Evolutionary conservation across 352 stramenopile genomes (phyloP), one percentile per base, ranked within the genome.

Genomic region (Peronospora tabacina): DNA sequence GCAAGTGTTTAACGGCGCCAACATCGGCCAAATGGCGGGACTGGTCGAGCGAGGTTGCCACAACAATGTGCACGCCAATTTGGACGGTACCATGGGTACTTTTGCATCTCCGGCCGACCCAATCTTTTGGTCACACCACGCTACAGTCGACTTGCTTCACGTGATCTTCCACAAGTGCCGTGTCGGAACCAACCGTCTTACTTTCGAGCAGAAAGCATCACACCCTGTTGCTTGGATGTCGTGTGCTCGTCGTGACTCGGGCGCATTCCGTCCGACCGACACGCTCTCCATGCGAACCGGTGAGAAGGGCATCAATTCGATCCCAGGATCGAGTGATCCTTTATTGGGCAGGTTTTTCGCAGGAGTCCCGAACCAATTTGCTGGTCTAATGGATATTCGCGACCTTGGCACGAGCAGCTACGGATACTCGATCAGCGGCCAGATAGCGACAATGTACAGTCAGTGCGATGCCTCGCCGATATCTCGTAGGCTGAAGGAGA

Each of bases 81-180:
- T 89, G 7, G 69, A n/a, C n/a, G 57, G 63, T 12, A 70, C 63
- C 6, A 88, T 91, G 67, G 50, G 53, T 2, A 75, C 66, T 2
- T 76, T 85, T 41, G 56, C 64, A 26, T 72, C 75, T 11, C 72
- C 78, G 0, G 26, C 63, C 0, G 80, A 91, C 34, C 77, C 77
- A 9, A 57, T 89, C 17, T 91, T 91, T 52, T 91, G 67, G 66
- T 88, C 75, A 16, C 74, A 87, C 43, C 81, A 91, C 55, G 62
- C 72, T 1, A 82, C 70, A 49, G 54, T 91, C 4, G 81, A 91
- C 44, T 38, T 73, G 29, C 55, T 91, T 10, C 70, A 86, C 49
- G 55, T 61, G 7, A 53, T 87, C 29, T 88, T 85, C 63, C 66
- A 85, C 73, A 77, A 86, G 50, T 91, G 81, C 48, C 62, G 66